Evolutionary conservation across 352 stramenopile species (phyloP), one percentile per base, ranked within the genome.

Genomic region (Thalassiosira sp.): DNA sequence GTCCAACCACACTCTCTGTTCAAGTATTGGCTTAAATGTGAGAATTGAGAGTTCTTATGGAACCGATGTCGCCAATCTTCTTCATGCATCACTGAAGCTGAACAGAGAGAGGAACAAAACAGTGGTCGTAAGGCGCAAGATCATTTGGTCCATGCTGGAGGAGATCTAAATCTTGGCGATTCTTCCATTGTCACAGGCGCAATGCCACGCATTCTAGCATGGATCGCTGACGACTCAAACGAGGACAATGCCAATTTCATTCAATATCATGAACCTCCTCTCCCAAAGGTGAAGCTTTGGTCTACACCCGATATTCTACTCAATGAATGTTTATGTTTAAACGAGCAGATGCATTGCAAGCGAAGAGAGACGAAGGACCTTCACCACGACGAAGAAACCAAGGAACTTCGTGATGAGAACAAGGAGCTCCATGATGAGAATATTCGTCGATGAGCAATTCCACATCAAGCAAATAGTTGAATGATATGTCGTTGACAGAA

Each of bases 1-100:
- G 3, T 67, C 58, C 37, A 67, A 62, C 20, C 53, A 59, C 31
- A 65, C 56, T 8, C 35, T 63, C 15, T 18, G 54, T 27, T 3
- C n/a, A 6, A 45, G 13, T n/a, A 45, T 1, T n/a, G 5, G 35
- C 13, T n/a, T 7, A 5, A 5, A 8, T 31, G 6, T 15, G 5
- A n/a, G 1, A 10, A 1, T 25, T 5, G 15, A 37, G 28, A 11
- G 15, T 35, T 5, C 6, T 56, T 40, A 42, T 6, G 58, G 58
- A 59, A 11, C 7, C 15, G 58, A 56, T 40, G 24, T 59, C 31
- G 40, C 35, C 20, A 57, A 51, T 56, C 33, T 67, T 59, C 58
- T 67, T 40, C 8, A 16, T 57, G 58, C 40, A 15, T 67, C 40
- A 8, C 2, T 58, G 2, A 27, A 67, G 35, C 37, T 67, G 40